These are phyloP conservation scores for Strigomonas oncopelti DNA, from an alignment of 208 protist species.

Conservation along the genomic window DNA sequence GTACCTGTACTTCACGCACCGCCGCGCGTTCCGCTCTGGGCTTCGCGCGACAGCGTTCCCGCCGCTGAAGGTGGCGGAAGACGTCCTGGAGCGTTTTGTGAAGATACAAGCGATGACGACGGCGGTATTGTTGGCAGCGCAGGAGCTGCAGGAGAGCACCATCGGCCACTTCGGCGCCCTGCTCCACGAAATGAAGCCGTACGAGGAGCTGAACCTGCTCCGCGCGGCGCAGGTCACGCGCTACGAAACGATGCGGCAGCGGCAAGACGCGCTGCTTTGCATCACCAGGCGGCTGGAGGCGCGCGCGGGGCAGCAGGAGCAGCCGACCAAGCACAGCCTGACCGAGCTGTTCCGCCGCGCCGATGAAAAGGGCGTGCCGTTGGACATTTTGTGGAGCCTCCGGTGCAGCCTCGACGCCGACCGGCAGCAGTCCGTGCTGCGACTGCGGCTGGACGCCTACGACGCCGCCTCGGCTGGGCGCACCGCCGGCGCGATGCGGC, in stretches of 20 bases:
- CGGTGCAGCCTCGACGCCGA: conserved; percentile 16
- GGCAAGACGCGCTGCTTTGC: not conserved
- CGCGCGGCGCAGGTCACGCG: conserved; percentile 4
- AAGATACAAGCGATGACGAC: conserved; percentile 26
- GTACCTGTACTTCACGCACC: conserved; percentile 45
- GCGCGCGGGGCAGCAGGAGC: not conserved
- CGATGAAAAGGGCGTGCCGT: conserved; percentile 5
- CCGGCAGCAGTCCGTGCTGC: conserved; percentile 8
- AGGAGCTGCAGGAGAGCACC: conserved; percentile 18
- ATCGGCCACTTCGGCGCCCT: conserved; percentile 10
- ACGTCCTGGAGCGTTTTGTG: conserved; percentile 31
- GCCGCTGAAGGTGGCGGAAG: conserved; percentile 41
- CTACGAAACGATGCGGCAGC: not conserved
- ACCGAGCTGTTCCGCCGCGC: conserved; percentile 13
- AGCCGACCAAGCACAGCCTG: conserved; percentile 13
- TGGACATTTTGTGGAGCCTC: conserved; percentile 3
- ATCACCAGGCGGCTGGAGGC: not conserved
- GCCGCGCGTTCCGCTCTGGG: conserved; percentile 48
- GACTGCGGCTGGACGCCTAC: not conserved
- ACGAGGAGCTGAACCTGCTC: conserved; percentile 17
- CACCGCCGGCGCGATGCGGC: not conserved
- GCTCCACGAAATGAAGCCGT: conserved; percentile 7
- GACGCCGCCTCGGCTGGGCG: no score
- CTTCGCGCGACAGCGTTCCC: conserved; percentile 26
- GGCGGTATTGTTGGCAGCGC: conserved; percentile 10